Conservation (phyloP, 176 grass and related monocot genomes). For the Phoenix dactylifera region DNA sequence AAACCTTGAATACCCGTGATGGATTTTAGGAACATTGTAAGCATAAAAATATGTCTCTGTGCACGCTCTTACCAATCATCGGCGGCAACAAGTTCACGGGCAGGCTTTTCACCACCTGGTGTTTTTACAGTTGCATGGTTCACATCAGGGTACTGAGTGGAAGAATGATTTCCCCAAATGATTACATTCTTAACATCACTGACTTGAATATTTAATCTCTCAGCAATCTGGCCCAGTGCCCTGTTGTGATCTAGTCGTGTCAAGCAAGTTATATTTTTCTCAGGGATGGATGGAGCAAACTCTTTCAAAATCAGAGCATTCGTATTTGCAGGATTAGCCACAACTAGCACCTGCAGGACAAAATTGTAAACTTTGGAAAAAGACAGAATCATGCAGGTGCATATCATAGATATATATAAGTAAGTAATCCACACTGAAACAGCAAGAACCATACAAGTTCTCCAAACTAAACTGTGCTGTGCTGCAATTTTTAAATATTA, state of each 20-base stretch:
- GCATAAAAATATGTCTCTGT: no score
- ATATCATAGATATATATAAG: no score
- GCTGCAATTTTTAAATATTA: no score
- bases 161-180: conserved; percentile 98
- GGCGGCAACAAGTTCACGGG: conserved; percentile 62
- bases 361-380: background rate
- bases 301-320: conserved; percentile 98
- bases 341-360: conserved; percentile 73
- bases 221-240: conserved; percentile 80
- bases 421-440: no score
- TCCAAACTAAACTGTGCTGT: no score
- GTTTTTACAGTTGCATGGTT: conserved; percentile 78
- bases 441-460: background rate
- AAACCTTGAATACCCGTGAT: no score
- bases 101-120: conserved; percentile 58
- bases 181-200: conserved; percentile 85
- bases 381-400: no score
- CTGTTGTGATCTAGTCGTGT: conserved; percentile 94
- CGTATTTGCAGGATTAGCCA: conserved; percentile 94
- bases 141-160: conserved; percentile 82
- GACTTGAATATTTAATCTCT: conserved; percentile 77
- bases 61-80: conserved; percentile 51
- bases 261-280: conserved; percentile 91
- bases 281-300: conserved; percentile 89
- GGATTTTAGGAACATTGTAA: no score